Conservation (phyloP, 176 grass and related monocot species). For the Dactylis glomerata region DNA sequence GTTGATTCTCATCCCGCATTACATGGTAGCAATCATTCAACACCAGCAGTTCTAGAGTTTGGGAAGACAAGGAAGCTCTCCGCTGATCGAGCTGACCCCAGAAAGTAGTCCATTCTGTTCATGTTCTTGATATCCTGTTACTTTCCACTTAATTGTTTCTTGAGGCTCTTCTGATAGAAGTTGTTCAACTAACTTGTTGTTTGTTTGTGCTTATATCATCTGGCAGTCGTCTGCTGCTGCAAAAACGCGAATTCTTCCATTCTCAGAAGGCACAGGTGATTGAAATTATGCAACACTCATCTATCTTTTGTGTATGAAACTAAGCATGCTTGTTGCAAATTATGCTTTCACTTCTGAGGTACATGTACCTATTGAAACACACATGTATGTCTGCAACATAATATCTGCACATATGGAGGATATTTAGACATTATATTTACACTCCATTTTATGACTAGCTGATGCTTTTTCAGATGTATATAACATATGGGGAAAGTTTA, state of each 20-base stretch:
- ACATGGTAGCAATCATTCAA: slow-evolving; percentile 41
- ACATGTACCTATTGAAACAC: background rate
- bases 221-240: slow-evolving; percentile 60
- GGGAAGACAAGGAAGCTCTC: slow-evolving; percentile 68
- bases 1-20: slow-evolving; percentile 38
- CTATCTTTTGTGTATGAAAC: background rate
- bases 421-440: background rate
- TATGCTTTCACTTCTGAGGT: background rate
- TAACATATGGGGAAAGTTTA: background rate
- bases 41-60: slow-evolving; percentile 66
- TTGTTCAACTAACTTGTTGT: background rate
- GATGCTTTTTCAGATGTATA: background rate
- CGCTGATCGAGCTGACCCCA: slow-evolving; percentile 57
- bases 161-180: background rate
- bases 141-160: background rate
- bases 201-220: slow-evolving; percentile 40
- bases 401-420: background rate
- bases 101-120: slow-evolving; percentile 52
- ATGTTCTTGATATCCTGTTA: slow-evolving; percentile 16
- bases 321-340: background rate
- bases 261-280: slow-evolving; percentile 84
- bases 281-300: background rate
- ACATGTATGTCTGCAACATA: background rate
- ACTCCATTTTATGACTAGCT: background rate
- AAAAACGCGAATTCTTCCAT: slow-evolving; percentile 83